A percentile compares a stretch with the other conserved stretches of the same genome.
phyloP scores from a whole-genome alignment of 257 asterid species.

The Thymus mandschuricus region DNA sequence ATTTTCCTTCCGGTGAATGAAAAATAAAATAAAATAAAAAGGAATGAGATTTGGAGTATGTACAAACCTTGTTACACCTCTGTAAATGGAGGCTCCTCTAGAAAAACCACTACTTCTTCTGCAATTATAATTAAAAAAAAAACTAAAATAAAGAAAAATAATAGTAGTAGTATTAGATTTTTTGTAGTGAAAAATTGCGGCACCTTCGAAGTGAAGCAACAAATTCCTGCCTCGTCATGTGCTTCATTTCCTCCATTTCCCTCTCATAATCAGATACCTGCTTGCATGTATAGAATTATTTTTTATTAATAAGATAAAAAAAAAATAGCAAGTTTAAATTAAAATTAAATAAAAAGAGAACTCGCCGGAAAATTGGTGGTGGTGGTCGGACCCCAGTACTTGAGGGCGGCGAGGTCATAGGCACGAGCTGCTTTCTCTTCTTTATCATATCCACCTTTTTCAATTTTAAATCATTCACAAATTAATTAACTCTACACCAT shows the following conservation, averaged over 20 bases:
- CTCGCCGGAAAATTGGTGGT: slow-evolving; percentile 82
- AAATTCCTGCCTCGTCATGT: slow-evolving; percentile 93
- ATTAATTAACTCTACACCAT: not conserved
- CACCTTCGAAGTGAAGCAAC: slow-evolving; percentile 96
- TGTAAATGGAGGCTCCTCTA: slow-evolving; percentile 86
- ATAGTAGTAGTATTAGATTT: too few relatives aligned
- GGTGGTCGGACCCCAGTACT: slow-evolving; percentile 93
- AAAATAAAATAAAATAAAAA: not conserved
- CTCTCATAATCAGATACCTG: slow-evolving; percentile 71
- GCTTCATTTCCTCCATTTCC: slow-evolving; percentile 82
- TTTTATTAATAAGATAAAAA: too few relatives aligned
- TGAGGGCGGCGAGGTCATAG: slow-evolving; percentile 91
- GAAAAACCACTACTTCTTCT: slow-evolving; percentile 96
- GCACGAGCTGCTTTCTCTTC: slow-evolving; percentile 95
- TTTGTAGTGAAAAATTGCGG: not conserved
- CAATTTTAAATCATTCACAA: slow-evolving; percentile 15
- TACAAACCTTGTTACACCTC: slow-evolving; percentile 91
- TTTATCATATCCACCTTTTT: slow-evolving; percentile 88
- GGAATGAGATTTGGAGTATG: not conserved
- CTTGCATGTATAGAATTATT: too few relatives aligned
- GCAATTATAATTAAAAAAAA: slow-evolving; percentile 25
- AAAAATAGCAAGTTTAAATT: not conserved
- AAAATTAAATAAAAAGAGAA: slow-evolving; percentile 3
- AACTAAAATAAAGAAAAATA: not conserved
- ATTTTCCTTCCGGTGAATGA: slow-evolving; percentile 22